Base-by-base conservation (phyloP, 2,329 filamentous ascomycete genomes). In the Trichoderma afroharzianum region DNA sequence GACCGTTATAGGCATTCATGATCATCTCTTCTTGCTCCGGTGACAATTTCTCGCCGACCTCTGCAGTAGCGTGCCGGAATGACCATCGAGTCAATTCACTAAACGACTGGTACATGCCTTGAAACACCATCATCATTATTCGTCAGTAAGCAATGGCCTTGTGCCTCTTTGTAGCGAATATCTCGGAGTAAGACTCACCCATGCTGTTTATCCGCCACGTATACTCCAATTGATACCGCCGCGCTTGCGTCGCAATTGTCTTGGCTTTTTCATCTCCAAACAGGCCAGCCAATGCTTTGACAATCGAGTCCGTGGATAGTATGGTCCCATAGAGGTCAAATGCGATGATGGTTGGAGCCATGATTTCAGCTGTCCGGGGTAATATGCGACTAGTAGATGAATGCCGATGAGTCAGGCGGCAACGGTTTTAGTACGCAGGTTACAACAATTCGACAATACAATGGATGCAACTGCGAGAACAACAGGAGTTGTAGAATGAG, bases 291-390 rank as follows among this genome's bases (percentile, higher is more conserved):
- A 94, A 82, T 72, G 90, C 84, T 43, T 84, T 81, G 7, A 87
- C 85, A 73, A 94, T 92, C 33, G 90, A 92, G 57, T 89, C 88
- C 2, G 92, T 93, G 11, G 91, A 93, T 6, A 94, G 84, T 11
- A 95, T 81, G 2, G 92, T 94, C 68, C 91, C 92, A 79, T 94
- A 94, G 2, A 93, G 84, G 76, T 95, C 92, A 74, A 95, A 93
- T 1, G 91, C 92, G 68, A 94, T 84, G 61, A 91, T 81, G 18
- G 78, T 82, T 58, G 80, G 73, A 26, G 73, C 53, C 78, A 79
- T 80, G 28, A 24, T 53, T 21, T 50, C 61, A 64, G 68, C 43
- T 57, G 57, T 64, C 36, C 28, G 50, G 55, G n/a, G 57, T 71
- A 53, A 58, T 28, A n/a, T 18, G 8, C 61, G n/a, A 67, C 53